Evolutionary conservation across 352 stramenopile genomes (phyloP), one percentile per base, ranked within the genome.

Genomic region (Phytophthora pluvialis): DNA sequence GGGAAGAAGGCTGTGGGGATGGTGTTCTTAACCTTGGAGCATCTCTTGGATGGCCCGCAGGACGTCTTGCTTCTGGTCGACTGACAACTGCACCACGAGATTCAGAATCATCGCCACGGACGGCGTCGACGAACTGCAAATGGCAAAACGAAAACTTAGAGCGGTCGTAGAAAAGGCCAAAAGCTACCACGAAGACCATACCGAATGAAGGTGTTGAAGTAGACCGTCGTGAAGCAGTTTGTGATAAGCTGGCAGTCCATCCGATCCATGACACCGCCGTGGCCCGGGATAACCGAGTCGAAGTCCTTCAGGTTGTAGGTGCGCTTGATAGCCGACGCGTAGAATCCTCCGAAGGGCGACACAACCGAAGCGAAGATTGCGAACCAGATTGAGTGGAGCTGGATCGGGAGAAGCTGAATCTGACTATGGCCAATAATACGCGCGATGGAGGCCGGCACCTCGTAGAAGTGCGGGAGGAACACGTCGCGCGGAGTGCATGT

Each of bases 301-400:
- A 99, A 99, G 80, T 99, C 98, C 81, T 99, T 99, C 48, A 99
- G 88, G 45, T 96, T 90, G 81, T 99, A 99, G 25, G 98, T 98
- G 46, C 98, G 90, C 81, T 99, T 99, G 64, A 99, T 99, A 21
- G 97, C 98, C 39, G 90, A 98, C 3, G 98, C 98, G 70, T 99
- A 96, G 75, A 99, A 99, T 35, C 98, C 98, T 50, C 98, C 98
- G 74, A 99, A 99, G 25, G 98, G 98, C 29, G 98, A 97, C n/a
- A 99, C 93, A 25, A 99, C 72, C 40, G 93, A 99, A 35, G 97
- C 96, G 60, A 99, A 99, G 25, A 97, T 84, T 11, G 93, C 96
- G 65, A 99, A 98, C 70, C 95, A 91, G 16, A 99, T 68, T 33
- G 93, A 98, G 81, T 99, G 98, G 26, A 98, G 61, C 86, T 99